Base-by-base conservation (phyloP, 23 red algal species). In the Agarophyton chilense region DNA sequence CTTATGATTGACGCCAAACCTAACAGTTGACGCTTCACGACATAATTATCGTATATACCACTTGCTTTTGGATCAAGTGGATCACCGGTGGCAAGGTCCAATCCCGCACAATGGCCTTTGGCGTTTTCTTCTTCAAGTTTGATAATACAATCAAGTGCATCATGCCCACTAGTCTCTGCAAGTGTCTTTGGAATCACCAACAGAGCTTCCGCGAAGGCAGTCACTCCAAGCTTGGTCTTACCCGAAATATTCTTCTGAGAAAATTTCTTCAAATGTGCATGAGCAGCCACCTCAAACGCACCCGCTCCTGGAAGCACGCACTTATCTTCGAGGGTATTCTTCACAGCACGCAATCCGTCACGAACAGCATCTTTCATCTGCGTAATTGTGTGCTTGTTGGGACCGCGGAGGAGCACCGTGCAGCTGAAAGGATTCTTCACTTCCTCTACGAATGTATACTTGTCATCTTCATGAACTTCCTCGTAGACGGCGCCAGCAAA, bases 361-460 rank as follows among this genome's bases (percentile, higher is more conserved):
- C 97, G 90, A 41, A 99, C 81, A 31, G 97, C 97, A 83, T 99
- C 97, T 63, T 96, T 99, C 81, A 99, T 84, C 62, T 99, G 97
- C 40, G 67, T 79, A n/a, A 99, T 93, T 25, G 90, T 95, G 36
- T 99, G 97, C 50, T 92, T 94, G 81, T 99, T 90, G 31, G 97
- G 93, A 0, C 93, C 97, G 13, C 91, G 84, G n/a, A 99, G 77
- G 36, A 99, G 68, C 43, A 99, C 76, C 18, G 97, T 99, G 77
- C 97, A 99, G 42, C 88, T 93, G 61, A 90, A 95, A 18, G 93
- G 92, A 81, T 95, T 89, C 85, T 92, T 79, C 46, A 94, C 93
- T 50, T 88, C 88, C 68, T 99, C 97, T 9, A 99, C 89, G 73
- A 95, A 99, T 24, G 97, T 99, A 54, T 89, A 99, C 73, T 99